A percentile compares a stretch with the other conserved stretches of the same genome.
Conservation (phyloP, 2,329 filamentous ascomycete genomes). For the Stromatinia cepivora region DNA sequence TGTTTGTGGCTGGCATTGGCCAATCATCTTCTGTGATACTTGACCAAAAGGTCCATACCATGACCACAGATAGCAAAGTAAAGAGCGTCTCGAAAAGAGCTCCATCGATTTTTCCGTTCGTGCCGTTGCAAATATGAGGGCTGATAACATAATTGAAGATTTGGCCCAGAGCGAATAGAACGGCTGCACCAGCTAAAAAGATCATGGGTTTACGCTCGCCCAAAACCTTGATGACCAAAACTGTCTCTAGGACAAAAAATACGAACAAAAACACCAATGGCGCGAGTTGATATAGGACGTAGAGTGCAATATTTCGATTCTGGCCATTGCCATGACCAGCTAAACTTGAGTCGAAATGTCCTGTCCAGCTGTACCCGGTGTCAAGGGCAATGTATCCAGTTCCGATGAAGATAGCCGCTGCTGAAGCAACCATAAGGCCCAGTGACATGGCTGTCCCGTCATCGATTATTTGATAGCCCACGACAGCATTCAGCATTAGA, state of each 20-base stretch:
- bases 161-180: slow-evolving; percentile 89
- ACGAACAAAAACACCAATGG: slow-evolving; percentile 86
- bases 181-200: slow-evolving; percentile 70
- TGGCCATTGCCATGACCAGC: slow-evolving; percentile 44
- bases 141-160: slow-evolving; percentile 96
- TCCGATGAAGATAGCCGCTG: slow-evolving; percentile 74
- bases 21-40: slow-evolving; percentile 99
- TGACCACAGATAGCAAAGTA: slow-evolving; percentile 78
- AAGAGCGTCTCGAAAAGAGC: slow-evolving; percentile 92
- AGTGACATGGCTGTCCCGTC: slow-evolving; percentile 87
- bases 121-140: slow-evolving; percentile 83
- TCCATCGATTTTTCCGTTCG: slow-evolving; percentile 84
- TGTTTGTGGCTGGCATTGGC: slow-evolving; percentile 57
- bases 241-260: slow-evolving; percentile 80
- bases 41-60: slow-evolving; percentile 95
- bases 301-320: slow-evolving; percentile 79
- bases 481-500: slow-evolving; percentile 84
- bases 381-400: slow-evolving; percentile 96
- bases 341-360: slow-evolving; percentile 65
- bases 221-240: slow-evolving; percentile 81
- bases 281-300: slow-evolving; percentile 88
- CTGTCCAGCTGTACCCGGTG: slow-evolving; percentile 84
- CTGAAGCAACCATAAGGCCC: slow-evolving; percentile 71
- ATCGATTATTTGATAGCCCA: slow-evolving; percentile 91
- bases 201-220: slow-evolving; percentile 92